Evolutionary conservation across 2,329 filamentous ascomycete species (phyloP).

Genomic region (Cladosporium sp.): DNA sequence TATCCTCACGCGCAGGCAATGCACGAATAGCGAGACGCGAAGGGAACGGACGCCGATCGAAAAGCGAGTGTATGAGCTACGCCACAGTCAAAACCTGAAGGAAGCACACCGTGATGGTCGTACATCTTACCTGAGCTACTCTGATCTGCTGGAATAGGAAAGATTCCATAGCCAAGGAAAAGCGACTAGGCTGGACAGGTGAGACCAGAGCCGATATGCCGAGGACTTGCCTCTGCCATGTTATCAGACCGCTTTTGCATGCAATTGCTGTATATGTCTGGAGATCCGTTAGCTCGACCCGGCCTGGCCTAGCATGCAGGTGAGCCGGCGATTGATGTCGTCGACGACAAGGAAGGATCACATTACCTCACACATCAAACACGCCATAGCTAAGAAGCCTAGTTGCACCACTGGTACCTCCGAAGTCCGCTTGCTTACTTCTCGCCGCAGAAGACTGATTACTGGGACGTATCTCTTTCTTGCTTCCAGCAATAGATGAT

Average conservation of each 20-base stretch:
- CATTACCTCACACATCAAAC: slow-evolving; percentile 7
- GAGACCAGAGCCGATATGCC: neutral
- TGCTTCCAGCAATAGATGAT: neutral
- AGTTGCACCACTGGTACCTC: neutral
- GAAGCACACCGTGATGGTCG: neutral
- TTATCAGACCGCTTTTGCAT: neutral
- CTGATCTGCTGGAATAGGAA: neutral
- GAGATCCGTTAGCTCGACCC: neutral
- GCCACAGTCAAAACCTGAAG: neutral
- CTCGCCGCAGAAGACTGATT: neutral
- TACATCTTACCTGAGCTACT: neutral
- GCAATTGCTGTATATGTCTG: slow-evolving; percentile 7
- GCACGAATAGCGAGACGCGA: neutral
- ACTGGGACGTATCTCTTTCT: neutral
- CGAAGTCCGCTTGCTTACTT: neutral
- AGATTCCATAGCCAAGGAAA: neutral
- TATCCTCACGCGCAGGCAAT: neutral
- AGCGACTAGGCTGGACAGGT: neutral
- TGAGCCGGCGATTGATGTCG: no score
- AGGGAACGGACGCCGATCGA: neutral
- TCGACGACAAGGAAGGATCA: no score
- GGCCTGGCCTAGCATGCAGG: no score
- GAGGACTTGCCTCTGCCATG: slow-evolving; percentile 9
- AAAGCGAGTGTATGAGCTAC: slow-evolving; percentile 11
- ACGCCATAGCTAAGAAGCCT: neutral